A percentile compares a stretch with the other conserved stretches of the same genome.
These are phyloP conservation scores for Prunus mira DNA, from an alignment of 306 rosid genomes.

Conservation along the genomic window DNA sequence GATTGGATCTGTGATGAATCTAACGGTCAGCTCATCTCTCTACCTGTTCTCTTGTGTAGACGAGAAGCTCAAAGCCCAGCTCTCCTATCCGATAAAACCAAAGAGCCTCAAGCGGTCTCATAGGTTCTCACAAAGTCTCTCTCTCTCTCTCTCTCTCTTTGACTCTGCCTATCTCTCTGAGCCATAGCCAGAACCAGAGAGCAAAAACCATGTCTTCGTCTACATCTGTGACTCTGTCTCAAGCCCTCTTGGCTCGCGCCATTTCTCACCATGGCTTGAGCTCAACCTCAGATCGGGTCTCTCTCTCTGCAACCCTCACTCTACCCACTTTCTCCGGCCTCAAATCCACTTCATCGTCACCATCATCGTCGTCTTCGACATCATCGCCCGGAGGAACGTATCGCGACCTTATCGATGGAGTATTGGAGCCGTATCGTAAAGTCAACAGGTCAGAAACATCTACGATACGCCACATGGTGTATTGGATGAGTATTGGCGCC, in stretches of 20 bases:
- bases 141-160: conserved; percentile 8
- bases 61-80: conserved; percentile 35
- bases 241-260: conserved; percentile 63
- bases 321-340: conserved; percentile 66
- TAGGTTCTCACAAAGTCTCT: background rate
- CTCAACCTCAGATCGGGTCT: conserved; percentile 46
- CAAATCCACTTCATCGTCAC: conserved; percentile 40
- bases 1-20: conserved; percentile 31
- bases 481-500: too few species aligned
- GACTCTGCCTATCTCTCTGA: background rate
- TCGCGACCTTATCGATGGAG: too few species aligned
- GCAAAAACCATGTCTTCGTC: conserved; percentile 63
- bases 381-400: background rate
- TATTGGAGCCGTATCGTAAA: too few species aligned
- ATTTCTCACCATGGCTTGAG: conserved; percentile 47
- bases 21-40: conserved; percentile 33
- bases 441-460: too few species aligned
- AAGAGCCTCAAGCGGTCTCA: background rate
- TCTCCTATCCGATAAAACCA: conserved; percentile 25
- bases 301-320: conserved; percentile 50
- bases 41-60: conserved; percentile 36
- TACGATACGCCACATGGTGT: too few species aligned
- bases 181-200: conserved; percentile 5
- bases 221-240: conserved; percentile 73
- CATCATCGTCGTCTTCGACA: conserved; percentile 1